phyloP scores from a whole-genome alignment of 2,329 filamentous ascomycete genomes.

The Lasiodiplodia gonubiensis region DNA sequence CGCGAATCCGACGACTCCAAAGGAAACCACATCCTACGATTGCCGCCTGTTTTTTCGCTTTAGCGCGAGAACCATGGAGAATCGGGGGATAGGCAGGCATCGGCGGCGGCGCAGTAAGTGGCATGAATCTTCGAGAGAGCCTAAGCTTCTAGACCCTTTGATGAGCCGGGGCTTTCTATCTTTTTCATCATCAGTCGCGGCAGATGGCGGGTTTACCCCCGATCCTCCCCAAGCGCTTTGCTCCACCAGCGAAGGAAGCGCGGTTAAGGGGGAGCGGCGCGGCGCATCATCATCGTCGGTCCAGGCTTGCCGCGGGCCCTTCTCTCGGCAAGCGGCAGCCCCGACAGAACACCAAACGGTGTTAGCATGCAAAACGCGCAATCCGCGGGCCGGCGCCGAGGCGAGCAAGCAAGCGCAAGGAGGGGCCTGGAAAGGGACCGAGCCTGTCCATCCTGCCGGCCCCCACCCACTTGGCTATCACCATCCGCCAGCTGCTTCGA shows the following conservation, averaged over 20 bases:
- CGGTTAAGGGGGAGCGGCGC: not conserved
- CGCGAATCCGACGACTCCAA: slow-evolving; percentile 9
- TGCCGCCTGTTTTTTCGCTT: not conserved
- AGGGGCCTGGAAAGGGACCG: slow-evolving; percentile 17
- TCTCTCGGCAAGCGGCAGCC: slow-evolving; percentile 13
- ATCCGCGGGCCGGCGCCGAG: slow-evolving; percentile 24
- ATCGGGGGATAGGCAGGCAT: not conserved
- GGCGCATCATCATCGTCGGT: not conserved
- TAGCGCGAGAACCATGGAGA: not conserved
- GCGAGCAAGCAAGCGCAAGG: not conserved
- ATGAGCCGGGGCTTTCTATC: not conserved
- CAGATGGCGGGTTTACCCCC: not conserved
- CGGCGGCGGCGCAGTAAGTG: too few species aligned
- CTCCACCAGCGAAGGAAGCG: slow-evolving; percentile 13
- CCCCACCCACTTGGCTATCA: not conserved
- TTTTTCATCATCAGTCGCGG: not conserved
- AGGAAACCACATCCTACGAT: not conserved
- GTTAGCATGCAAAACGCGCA: slow-evolving; percentile 20
- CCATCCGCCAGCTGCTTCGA: not conserved
- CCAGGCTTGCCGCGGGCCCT: not conserved
- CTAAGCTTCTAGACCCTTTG: not conserved
- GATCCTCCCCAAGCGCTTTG: slow-evolving; percentile 21
- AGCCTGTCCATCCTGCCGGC: not conserved
- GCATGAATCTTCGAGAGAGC: not conserved
- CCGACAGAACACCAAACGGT: not conserved